phyloP scores from a whole-genome alignment of 2,329 filamentous ascomycete genomes.

The Aspergillus costaricaensis region DNA sequence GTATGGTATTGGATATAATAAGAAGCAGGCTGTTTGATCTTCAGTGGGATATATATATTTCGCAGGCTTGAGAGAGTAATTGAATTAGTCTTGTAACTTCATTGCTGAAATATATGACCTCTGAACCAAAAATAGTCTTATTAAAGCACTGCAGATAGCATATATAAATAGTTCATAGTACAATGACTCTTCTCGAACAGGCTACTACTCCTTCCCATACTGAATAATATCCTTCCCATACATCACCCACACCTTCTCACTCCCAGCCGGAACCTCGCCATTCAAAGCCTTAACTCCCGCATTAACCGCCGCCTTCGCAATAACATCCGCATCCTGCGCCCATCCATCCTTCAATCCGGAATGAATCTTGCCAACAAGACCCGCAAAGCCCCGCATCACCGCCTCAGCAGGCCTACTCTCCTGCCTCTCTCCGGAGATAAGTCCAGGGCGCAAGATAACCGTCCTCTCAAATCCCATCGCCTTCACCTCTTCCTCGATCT shows the following conservation, averaged over 20 bases:
- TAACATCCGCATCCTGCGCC: conserved; percentile 73
- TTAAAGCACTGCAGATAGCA: neutral
- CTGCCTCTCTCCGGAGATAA: conserved; percentile 72
- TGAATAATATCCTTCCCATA: conserved; percentile 41
- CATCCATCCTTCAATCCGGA: conserved; percentile 62
- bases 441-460: conserved; percentile 71
- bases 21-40: neutral
- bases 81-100: no score
- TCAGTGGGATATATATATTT: no score
- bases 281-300: conserved; percentile 43
- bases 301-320: conserved; percentile 52
- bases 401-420: conserved; percentile 62
- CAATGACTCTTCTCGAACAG: neutral
- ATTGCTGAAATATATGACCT: no score
- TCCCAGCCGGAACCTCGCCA: conserved; percentile 41
- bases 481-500: conserved; percentile 77
- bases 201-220: conserved; percentile 22
- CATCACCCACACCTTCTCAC: conserved; percentile 45
- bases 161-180: neutral
- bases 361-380: conserved; percentile 56
- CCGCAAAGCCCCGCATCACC: conserved; percentile 58
- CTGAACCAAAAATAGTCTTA: no score
- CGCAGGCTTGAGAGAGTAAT: no score
- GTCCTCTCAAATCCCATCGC: conserved; percentile 73
- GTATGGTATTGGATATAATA: neutral